Evolutionary conservation across 2,329 filamentous ascomycete species (phyloP), one percentile per base, ranked within the genome.

Genomic region (Fusarium clavum): DNA sequence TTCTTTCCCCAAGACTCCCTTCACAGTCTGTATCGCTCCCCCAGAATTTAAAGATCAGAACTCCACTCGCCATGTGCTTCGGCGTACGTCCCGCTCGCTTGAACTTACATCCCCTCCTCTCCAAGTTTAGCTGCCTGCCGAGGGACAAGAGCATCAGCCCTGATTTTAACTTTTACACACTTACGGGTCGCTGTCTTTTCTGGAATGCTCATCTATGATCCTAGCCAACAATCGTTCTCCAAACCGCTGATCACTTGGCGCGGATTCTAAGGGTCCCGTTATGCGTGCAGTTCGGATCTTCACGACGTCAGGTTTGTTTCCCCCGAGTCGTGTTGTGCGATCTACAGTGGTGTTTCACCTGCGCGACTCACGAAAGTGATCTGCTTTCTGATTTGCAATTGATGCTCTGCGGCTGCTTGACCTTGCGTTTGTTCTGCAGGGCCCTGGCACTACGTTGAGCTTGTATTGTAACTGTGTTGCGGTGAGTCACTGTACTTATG

Each of bases 51-150:
- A 54, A 34, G 29, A 56, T 62, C 43, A 56, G n/a, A 38, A 64
- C 55, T 65, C 64, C 68, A 69, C 68, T 46, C 48, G 68, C 68
- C 68, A 71, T 71, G 68, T 71, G 68, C 51, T 61, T 54, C 22
- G 13, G 16, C 49, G 20, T 25, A 49, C 40, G 32, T 63, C 32
- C 51, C 51, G 20, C 41, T 38, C 43, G 49, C 45, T 57, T 61
- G 55, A 61, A 57, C 47, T 71, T 55, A 58, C 40, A 25, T 49
- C 52, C 30, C 25, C 25, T 41, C 61, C 24, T 45, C 14, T 27
- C 18, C 45, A 29, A 29, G 25, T 14, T 47, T 45, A 18, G 25
- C 24, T 30, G 27, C 34, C 18, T 30, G 47, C 44, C 38, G 8
- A 45, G 25, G n/a, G 20, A 12, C 24, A 53, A 20, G 11, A 61